phyloP scores from a whole-genome alignment of 441 rosid genomes.

The Populus hybrid region DNA sequence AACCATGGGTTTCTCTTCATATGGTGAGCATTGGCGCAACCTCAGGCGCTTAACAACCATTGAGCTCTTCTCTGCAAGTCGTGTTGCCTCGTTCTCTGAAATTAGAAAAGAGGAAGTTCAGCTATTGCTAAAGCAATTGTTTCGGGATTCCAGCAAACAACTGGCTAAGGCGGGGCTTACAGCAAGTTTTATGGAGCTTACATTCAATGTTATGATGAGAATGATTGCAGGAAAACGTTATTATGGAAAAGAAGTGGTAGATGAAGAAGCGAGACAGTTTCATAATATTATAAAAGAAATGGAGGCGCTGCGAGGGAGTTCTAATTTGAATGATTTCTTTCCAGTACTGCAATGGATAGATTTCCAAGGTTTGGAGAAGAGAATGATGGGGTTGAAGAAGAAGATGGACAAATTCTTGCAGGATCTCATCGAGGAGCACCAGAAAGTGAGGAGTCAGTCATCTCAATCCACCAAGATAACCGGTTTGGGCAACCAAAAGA shows the following conservation, averaged over 20 bases:
- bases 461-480: neutral
- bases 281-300: slow-evolving; percentile 20
- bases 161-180: neutral
- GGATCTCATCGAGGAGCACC: slow-evolving; percentile 1
- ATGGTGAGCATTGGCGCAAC: slow-evolving; percentile 32
- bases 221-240: neutral
- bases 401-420: slow-evolving; percentile 14
- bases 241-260: slow-evolving; percentile 14
- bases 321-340: slow-evolving; percentile 29
- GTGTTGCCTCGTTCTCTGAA: slow-evolving; percentile 2
- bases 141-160: neutral
- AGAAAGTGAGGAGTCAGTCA: neutral
- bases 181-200: neutral
- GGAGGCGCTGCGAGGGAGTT: slow-evolving; percentile 8
- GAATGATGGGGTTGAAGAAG: slow-evolving; percentile 19
- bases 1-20: slow-evolving; percentile 12
- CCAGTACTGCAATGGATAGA: slow-evolving; percentile 22
- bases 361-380: slow-evolving; percentile 27
- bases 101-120: slow-evolving; percentile 19
- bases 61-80: slow-evolving; percentile 22
- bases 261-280: slow-evolving; percentile 23
- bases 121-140: slow-evolving; percentile 13
- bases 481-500: neutral
- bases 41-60: slow-evolving; percentile 20
- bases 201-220: neutral